Percentiles rank a stretch among this genome's conserved stretches.
phyloP scores from a whole-genome alignment of 495 filamentous ascomycete genomes.

The Hypoxylon lienhwacheense region DNA sequence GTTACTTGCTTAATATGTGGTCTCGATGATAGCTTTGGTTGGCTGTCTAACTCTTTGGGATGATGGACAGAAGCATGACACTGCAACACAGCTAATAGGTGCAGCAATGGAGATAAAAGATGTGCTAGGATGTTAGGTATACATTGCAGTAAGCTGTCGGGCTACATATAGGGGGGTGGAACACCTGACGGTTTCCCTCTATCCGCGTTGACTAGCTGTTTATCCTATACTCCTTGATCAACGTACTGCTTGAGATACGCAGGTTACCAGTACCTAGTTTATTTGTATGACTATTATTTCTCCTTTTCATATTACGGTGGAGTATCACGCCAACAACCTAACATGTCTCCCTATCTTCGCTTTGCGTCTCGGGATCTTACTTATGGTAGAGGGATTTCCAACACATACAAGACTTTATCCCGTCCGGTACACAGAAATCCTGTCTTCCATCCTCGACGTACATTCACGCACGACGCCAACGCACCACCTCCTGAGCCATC shows the following conservation, averaged over 20 bases:
- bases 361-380: not conserved
- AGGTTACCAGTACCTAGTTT: no score
- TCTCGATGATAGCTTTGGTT: no score
- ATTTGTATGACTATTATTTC: no score
- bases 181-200: no score
- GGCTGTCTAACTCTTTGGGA: not conserved
- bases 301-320: no score
- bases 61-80: not conserved
- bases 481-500: not conserved
- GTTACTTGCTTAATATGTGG: not conserved
- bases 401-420: not conserved
- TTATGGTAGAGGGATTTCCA: not conserved
- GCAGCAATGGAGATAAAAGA: no score
- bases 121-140: no score
- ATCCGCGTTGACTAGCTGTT: no score
- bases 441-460: not conserved
- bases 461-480: not conserved
- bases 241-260: no score
- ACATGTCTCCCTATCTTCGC: conserved; percentile 1
- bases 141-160: no score
- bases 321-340: not conserved
- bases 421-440: not conserved
- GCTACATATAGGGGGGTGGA: no score
- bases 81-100: not conserved
- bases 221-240: no score